Conservation (phyloP, 345 rosid species). For the Eucalyptus sp. region DNA sequence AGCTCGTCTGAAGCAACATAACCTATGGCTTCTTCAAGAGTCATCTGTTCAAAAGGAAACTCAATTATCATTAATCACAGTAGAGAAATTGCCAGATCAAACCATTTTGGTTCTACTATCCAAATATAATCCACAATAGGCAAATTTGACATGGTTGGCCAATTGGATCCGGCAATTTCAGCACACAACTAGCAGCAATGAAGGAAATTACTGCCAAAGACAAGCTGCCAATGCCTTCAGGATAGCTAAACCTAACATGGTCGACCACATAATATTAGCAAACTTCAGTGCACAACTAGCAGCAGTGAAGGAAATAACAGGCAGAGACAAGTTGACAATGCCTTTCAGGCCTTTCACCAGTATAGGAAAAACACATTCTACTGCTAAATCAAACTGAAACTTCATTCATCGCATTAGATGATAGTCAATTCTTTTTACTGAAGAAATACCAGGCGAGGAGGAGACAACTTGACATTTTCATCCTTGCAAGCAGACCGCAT, state of each 20-base stretch:
- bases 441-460: slow-evolving; percentile 72
- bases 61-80: not conserved
- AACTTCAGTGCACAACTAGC: not conserved
- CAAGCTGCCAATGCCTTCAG: not conserved
- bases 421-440: not conserved
- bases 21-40: slow-evolving; percentile 95
- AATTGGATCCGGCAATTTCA: not conserved
- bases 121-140: not conserved
- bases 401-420: not conserved
- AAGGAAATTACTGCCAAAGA: not conserved
- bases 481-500: slow-evolving; percentile 80
- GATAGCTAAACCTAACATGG: not conserved
- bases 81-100: not conserved
- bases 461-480: slow-evolving; percentile 84
- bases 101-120: not conserved
- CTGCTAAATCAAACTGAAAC: not conserved
- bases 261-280: not conserved
- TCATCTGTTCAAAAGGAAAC: slow-evolving; percentile 49
- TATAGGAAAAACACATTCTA: not conserved
- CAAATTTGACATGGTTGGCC: not conserved
- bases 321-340: not conserved
- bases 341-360: not conserved
- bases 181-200: not conserved
- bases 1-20: slow-evolving; percentile 96
- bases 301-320: not conserved